Evolutionary conservation across 768 basidiomycete genomes (phyloP).

Genomic region (Suillus luteus): DNA sequence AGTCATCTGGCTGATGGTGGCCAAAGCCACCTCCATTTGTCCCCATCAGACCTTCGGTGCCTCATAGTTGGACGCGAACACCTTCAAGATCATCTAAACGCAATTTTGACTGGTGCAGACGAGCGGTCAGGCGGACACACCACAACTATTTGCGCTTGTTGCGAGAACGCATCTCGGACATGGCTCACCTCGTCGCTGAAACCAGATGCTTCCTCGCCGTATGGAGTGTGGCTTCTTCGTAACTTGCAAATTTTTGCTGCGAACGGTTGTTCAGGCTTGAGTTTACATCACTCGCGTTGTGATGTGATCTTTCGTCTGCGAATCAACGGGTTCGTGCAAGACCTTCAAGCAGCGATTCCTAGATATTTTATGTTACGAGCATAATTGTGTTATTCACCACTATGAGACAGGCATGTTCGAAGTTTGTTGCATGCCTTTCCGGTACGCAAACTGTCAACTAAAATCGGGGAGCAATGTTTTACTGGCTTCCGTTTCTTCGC

Average conservation of each 20-base stretch:
- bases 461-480: not conserved
- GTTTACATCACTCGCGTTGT: constrained; percentile 6
- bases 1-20: constrained; percentile 30
- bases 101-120: constrained; percentile 19
- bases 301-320: not conserved
- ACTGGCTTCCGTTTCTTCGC: not conserved
- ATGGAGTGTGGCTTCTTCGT: constrained; percentile 25
- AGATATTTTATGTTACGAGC: constrained; percentile 21
- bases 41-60: constrained; percentile 31
- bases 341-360: constrained; percentile 16
- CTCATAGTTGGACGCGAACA: constrained; percentile 35
- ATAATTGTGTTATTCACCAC: not conserved
- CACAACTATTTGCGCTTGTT: constrained; percentile 6
- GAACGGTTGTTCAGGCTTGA: not conserved
- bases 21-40: constrained; percentile 31
- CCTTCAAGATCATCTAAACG: constrained; percentile 27
- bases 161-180: constrained; percentile 10
- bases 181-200: constrained; percentile 17
- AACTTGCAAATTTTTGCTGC: constrained; percentile 20
- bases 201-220: constrained; percentile 16
- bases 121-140: not conserved
- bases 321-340: constrained; percentile 5
- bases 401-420: not conserved
- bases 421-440: not conserved
- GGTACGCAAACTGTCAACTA: not conserved